Evolutionary conservation across 208 protist species (phyloP).

Genomic region (Entamoeba moshkovskii): DNA sequence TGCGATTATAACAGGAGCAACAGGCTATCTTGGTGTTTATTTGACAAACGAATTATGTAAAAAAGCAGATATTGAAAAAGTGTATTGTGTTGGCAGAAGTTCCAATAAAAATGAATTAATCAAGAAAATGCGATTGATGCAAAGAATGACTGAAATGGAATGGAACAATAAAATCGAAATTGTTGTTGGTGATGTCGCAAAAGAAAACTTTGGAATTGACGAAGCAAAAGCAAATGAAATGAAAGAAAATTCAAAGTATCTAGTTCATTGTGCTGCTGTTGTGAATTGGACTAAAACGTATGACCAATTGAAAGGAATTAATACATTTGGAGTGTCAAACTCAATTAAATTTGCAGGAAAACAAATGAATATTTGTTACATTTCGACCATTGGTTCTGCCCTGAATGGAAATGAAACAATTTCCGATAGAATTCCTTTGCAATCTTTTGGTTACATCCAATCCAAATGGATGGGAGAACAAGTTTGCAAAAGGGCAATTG

Average conservation of each 20-base stretch:
- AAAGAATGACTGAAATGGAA: not conserved
- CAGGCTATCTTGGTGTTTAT: not conserved
- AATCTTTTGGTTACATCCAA: not conserved
- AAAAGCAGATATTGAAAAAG: not conserved
- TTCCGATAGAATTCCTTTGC: not conserved
- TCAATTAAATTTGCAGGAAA: not conserved
- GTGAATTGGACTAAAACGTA: not conserved
- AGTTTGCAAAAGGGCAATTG: not conserved
- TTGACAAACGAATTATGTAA: not conserved
- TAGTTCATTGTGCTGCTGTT: not conserved
- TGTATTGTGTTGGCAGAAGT: not conserved
- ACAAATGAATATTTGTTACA: not conserved
- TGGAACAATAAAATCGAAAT: not conserved
- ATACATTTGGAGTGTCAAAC: not conserved
- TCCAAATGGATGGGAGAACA: not conserved
- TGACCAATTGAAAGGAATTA: not conserved
- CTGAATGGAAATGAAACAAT: not conserved
- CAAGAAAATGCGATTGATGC: not conserved
- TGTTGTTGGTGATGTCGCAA: not conserved
- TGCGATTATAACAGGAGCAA: not conserved
- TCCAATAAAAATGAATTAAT: not conserved
- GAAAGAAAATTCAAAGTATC: not conserved
- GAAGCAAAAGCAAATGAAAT: not conserved
- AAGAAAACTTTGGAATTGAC: not conserved
- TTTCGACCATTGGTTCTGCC: not conserved